These are phyloP conservation scores for Aureobasidium mangrovei DNA, from an alignment of 2,329 filamentous ascomycete species.

Conservation along the genomic window DNA sequence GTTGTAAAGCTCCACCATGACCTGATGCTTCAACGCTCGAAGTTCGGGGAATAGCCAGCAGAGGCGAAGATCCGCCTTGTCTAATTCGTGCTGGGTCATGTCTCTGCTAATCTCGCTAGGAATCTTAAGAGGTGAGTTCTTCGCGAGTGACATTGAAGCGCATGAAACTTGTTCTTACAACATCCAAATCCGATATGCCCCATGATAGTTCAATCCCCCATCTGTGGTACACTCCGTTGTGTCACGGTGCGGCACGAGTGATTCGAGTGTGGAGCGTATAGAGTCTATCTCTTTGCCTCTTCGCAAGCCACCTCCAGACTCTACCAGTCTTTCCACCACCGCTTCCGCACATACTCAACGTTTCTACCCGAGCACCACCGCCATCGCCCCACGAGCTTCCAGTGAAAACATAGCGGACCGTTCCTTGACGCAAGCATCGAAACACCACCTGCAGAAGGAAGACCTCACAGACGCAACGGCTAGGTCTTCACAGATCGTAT, in stretches of 20 bases:
- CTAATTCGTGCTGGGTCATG: neutral
- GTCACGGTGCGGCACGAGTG: too few relatives aligned
- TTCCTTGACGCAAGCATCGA: neutral
- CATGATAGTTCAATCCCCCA: too few relatives aligned
- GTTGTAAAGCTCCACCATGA: constrained; percentile 10
- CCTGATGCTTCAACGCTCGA: neutral
- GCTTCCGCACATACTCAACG: neutral
- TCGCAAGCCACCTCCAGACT: too few relatives aligned
- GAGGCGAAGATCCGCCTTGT: neutral
- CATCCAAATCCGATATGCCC: too few relatives aligned
- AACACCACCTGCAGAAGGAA: neutral
- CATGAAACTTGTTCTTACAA: too few relatives aligned
- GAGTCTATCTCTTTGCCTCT: too few relatives aligned
- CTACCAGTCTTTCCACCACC: neutral
- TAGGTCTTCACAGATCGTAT: neutral
- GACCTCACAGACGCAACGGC: neutral
- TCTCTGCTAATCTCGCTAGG: neutral
- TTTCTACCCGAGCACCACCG: too few relatives aligned
- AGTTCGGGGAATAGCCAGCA: neutral
- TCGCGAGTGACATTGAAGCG: too few relatives aligned
- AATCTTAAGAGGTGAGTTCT: too few relatives aligned
- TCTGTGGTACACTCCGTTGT: too few relatives aligned
- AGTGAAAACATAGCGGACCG: neutral
- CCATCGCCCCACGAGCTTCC: neutral
- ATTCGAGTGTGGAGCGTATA: too few relatives aligned